phyloP scores from a whole-genome alignment of 176 grass and related monocot genomes.

The Aegilops speltoides region DNA sequence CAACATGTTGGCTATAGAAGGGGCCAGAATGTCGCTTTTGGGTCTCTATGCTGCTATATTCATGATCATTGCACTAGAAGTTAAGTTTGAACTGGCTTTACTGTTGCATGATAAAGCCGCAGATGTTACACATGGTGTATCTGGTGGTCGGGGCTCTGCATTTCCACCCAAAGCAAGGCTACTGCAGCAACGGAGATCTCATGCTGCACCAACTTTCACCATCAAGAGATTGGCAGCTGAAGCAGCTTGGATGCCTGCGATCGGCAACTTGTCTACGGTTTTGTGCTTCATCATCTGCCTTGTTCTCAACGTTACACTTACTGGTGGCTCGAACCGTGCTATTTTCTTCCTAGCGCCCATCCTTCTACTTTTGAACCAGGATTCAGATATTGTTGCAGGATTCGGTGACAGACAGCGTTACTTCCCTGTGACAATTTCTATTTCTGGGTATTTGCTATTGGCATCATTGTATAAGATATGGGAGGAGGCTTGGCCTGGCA shows the following conservation, averaged over 20 bases:
- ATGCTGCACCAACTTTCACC: conserved; percentile 77
- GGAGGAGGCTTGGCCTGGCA: conserved; percentile 64
- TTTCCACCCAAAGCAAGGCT: conserved; percentile 83
- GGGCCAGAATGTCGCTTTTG: conserved; percentile 90
- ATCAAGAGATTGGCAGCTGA: conserved; percentile 96
- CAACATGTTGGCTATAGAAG: conserved; percentile 91
- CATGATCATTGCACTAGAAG: conserved; percentile 91
- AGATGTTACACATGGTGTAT: conserved; percentile 37
- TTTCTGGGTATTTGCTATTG: conserved; percentile 81
- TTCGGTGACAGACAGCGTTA: conserved; percentile 98
- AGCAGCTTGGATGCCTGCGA: conserved; percentile 96
- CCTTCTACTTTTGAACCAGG: conserved; percentile 92
- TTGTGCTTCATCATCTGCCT: conserved; percentile 92
- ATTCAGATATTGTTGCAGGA: conserved; percentile 87
- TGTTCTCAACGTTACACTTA: conserved; percentile 79
- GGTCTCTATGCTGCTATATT: conserved; percentile 99
- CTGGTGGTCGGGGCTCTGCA: conserved; percentile 48
- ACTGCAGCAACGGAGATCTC: conserved; percentile 79
- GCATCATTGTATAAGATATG: conserved; percentile 82
- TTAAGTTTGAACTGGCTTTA: conserved; percentile 89
- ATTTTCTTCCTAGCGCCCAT: conserved; percentile 97
- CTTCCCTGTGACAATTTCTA: conserved; percentile 74
- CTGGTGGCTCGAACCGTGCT: conserved; percentile 85
- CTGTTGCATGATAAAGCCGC: conserved; percentile 74
- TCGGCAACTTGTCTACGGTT: conserved; percentile 86